These are phyloP conservation scores for Alternaria arborescens DNA, from an alignment of 2,329 filamentous ascomycete genomes.

Conservation along the genomic window DNA sequence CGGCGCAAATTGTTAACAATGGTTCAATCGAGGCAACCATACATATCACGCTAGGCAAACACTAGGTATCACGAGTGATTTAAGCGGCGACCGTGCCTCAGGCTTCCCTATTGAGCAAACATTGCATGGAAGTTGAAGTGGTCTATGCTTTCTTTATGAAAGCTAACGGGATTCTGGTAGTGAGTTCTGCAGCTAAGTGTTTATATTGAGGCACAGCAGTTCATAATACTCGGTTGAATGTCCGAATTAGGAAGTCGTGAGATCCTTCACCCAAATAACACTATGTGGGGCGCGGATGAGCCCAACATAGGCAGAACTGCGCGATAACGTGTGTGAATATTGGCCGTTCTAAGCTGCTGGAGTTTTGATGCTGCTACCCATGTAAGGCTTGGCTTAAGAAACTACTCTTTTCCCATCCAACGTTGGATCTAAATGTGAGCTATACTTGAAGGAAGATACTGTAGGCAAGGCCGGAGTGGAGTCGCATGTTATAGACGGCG, in stretches of 20 bases:
- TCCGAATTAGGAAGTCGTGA: not conserved
- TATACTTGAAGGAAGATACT: not conserved
- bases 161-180: not conserved
- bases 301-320: not conserved
- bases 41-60: not conserved
- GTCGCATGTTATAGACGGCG: not conserved
- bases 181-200: not conserved
- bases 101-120: not conserved
- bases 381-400: too few species aligned
- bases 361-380: not conserved
- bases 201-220: slow-evolving; percentile 1
- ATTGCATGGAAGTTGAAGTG: not conserved
- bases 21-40: not conserved
- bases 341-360: not conserved
- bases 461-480: not conserved
- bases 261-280: not conserved
- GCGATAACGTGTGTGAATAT: not conserved
- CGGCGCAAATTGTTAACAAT: slow-evolving; percentile 19
- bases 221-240: not conserved
- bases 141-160: not conserved
- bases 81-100: not conserved
- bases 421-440: not conserved
- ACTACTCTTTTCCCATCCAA: not conserved
- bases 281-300: not conserved
- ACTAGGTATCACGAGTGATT: not conserved